Evolutionary conservation across 2,329 filamentous ascomycete species (phyloP), one percentile per base, ranked within the genome.

Genomic region (Sphaerulina vaccinii): DNA sequence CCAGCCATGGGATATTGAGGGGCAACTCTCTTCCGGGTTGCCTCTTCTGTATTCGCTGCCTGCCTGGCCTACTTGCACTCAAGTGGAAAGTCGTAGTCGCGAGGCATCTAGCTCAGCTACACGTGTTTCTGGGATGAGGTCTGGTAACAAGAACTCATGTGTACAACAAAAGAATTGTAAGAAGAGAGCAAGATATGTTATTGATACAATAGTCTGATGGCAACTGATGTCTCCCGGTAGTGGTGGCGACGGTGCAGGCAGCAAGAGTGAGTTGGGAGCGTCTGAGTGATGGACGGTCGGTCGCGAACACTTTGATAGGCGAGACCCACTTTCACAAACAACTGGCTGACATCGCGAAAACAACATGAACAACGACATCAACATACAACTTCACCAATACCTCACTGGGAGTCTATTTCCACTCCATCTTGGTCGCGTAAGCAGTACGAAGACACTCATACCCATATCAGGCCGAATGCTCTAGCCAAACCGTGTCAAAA

Each of bases 1-100:
- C 45, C 47, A 41, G 56, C 49, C 56, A 55, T 58, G 42, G 24
- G n/a, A 13, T 13, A 13, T n/a, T n/a, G n/a, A n/a, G n/a, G n/a
- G n/a, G 43, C 19, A 36, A 15, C 10, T 16, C 15, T 37, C 18
- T 37, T n/a, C 33, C 36, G 24, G 43, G 32, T 38, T 38, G 43
- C 36, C 32, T 11, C 46, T 24, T 36, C 42, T 55, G 42, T 8
- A 21, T 18, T 21, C 16, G 16, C 42, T 44, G 35, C 24, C 33
- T 47, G 27, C 40, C 16, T 19, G 5, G 2, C 10, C 40, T 16
- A 29, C 40, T 18, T 23, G 40, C 21, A 13, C 27, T 32, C 27
- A 13, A 32, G 9, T 32, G 19, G 21, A 23, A 15, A 18, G 19
- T 32, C 9, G 27, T 32, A 13, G 3, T 32, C 38, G 21, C 21